Base-by-base conservation (phyloP, 2,329 filamentous ascomycete genomes). In the Aspergillus fischeri region DNA sequence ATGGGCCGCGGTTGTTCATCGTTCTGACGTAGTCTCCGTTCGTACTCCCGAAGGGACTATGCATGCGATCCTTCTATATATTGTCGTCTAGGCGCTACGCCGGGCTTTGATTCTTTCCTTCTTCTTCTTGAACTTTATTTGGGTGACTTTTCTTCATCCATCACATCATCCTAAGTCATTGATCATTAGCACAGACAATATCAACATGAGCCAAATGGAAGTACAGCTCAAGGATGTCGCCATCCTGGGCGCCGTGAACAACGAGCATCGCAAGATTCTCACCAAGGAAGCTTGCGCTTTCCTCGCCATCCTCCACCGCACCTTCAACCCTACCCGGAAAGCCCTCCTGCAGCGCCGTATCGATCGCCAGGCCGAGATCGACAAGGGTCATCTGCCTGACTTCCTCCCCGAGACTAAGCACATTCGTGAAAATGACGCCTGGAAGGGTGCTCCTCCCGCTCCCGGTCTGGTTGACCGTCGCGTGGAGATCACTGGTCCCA, bases 401-500 rank as follows among this genome's bases (percentile, higher is more conserved):
- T 97, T 99, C 81, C 85, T 97, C 54, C 91, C 92, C 58, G 91
- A 97, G 84, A 97, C 94, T 59, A 92, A 86, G 80, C 89, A 94
- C 80, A 92, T 99, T 75, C 91, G 94, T 68, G 92, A 97, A 68
- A 90, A 96, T 77, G 85, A 90, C 74, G 87, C 92, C 67, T 99
- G 94, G 94, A 94, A 86, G 79, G 94, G 91, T 61, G 92, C 94
- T 47, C 85, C 89, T 52, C 94, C 94, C 20, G 94, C 93, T 7
- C 93, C 94, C 0, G 94, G 94, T 57, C 84, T 97, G 55, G 86
- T 96, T 48, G 94, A 99, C 80, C 88, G 94, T 64, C 86, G 94
- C 60, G 90, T 97, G 32, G 94, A 99, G 81, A 99, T 97, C 71
- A 99, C 94, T 4, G 94, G 94, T 8, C 94, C 94, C 1, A 97